phyloP scores from a whole-genome alignment of 495 filamentous ascomycete species.

The Penicillium arizonense region DNA sequence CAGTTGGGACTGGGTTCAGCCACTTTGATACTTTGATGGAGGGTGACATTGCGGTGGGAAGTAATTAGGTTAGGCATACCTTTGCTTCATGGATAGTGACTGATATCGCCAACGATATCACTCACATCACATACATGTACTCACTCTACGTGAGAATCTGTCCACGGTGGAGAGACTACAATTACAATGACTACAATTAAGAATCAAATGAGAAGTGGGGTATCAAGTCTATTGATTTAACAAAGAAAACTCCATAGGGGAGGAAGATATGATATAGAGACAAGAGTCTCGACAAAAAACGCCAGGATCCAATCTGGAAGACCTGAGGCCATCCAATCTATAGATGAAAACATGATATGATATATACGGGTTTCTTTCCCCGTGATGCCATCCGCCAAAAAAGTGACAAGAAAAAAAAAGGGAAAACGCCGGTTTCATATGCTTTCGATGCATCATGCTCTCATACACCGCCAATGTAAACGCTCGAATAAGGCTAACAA shows the following conservation, averaged over 20 bases:
- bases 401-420: conserved; percentile 7
- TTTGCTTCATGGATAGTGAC: too few relatives aligned
- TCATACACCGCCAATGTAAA: conserved; percentile 34
- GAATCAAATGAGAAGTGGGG: conserved; percentile 13
- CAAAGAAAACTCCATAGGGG: conserved; percentile 1
- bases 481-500: conserved; percentile 22
- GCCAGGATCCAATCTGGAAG: conserved; percentile 2
- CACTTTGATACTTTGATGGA: too few relatives aligned
- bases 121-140: too few relatives aligned
- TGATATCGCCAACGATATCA: too few relatives aligned
- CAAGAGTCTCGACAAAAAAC: conserved; percentile 5
- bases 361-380: conserved; percentile 6
- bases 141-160: too few relatives aligned
- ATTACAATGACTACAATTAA: not conserved
- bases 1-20: too few relatives aligned
- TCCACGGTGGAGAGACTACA: not conserved
- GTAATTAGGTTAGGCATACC: too few relatives aligned
- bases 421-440: conserved; percentile 32
- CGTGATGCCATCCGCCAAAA: conserved; percentile 5
- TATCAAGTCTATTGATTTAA: conserved; percentile 32
- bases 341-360: conserved; percentile 12
- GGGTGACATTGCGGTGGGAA: too few relatives aligned
- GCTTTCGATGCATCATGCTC: conserved; percentile 31
- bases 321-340: conserved; percentile 10
- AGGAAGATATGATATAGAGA: conserved; percentile 1